phyloP scores from a whole-genome alignment of 371 early-diverging fungal genomes.

The Mucor indicus region DNA sequence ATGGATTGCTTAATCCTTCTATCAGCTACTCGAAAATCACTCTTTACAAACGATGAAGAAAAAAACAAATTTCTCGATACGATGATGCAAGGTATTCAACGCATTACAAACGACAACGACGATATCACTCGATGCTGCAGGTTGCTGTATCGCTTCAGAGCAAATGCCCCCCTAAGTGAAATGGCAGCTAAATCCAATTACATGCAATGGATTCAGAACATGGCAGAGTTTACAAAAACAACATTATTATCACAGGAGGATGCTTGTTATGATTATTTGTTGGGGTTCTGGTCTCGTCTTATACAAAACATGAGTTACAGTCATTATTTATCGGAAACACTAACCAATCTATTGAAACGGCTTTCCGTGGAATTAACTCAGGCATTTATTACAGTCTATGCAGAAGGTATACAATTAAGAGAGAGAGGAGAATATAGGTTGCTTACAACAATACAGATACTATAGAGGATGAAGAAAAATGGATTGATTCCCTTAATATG shows the following conservation, averaged over 20 bases:
- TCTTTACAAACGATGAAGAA: constrained; percentile 67
- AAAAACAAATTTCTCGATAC: constrained; percentile 60
- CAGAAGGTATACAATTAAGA: constrained; percentile 7
- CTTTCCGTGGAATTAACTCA: constrained; percentile 35
- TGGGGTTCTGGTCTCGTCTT: constrained; percentile 81
- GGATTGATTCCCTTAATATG: constrained; percentile 64
- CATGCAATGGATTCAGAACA: constrained; percentile 62
- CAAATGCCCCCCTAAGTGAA: constrained; percentile 69
- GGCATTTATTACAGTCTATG: constrained; percentile 50
- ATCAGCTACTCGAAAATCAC: constrained; percentile 74
- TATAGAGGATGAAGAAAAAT: constrained; percentile 67
- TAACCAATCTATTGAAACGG: constrained; percentile 10
- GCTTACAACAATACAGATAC: constrained; percentile 49
- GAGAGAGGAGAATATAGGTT: neutral
- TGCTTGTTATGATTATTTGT: constrained; percentile 59
- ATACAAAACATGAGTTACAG: constrained; percentile 54
- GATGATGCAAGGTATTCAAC: constrained; percentile 62
- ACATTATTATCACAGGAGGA: constrained; percentile 63
- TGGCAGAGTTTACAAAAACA: constrained; percentile 69
- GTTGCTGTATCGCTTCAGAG: constrained; percentile 73
- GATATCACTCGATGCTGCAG: constrained; percentile 82
- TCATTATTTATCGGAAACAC: constrained; percentile 20
- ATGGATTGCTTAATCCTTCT: constrained; percentile 79
- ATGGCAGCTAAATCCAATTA: constrained; percentile 62
- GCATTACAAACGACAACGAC: constrained; percentile 62